Evolutionary conservation across 1,284 basidiomycete genomes (phyloP), one percentile per base, ranked within the genome.

Genomic region (Veloboletus limbatus): DNA sequence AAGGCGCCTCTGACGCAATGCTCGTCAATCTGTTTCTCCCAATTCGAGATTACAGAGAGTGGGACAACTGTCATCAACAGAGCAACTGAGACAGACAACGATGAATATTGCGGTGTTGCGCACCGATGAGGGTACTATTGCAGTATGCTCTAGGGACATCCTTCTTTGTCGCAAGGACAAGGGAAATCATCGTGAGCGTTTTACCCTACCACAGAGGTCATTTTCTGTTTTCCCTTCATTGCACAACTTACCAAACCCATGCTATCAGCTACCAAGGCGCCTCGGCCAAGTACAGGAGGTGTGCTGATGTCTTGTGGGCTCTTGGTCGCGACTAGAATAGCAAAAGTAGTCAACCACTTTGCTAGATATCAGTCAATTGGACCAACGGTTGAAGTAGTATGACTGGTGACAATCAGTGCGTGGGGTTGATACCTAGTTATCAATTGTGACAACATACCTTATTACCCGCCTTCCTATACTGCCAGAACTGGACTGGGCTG

Each of bases 401-500:
- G 69, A 41, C 82, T 84, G 41, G 20, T 0, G 8, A 30, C 34
- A 30, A 47, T 47, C 9, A 52, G 28, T 16, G 9, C 13, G 4
- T 17, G 31, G 3, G 20, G 18, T 43, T 8, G 18, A 28, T n/a
- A n/a, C 31, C 4, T 6, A 18, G 8, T 21, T 13, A 36, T n/a
- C n/a, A n/a, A n/a, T n/a, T n/a, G n/a, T 11, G 32, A 34, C 17
- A 40, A 58, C 70, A 22, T 52, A 81, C 82, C 71, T 79, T 81
- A 17, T 66, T 60, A 1, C 72, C 72, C 25, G 66, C 72, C 56
- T 78, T 81, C 55, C 73, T 77, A 18, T 81, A 67, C 55, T 86
- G 78, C 92, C 92, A 96, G 58, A 96, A 92, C 65, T 95, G 92
- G 0, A 92, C 85, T 0, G 90, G 85, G 18, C 76, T 77, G 48